Evolutionary conservation across 164 flowering plant genomes (phyloP), one percentile per base, ranked within the genome.

Genomic region (Annona squamosa): DNA sequence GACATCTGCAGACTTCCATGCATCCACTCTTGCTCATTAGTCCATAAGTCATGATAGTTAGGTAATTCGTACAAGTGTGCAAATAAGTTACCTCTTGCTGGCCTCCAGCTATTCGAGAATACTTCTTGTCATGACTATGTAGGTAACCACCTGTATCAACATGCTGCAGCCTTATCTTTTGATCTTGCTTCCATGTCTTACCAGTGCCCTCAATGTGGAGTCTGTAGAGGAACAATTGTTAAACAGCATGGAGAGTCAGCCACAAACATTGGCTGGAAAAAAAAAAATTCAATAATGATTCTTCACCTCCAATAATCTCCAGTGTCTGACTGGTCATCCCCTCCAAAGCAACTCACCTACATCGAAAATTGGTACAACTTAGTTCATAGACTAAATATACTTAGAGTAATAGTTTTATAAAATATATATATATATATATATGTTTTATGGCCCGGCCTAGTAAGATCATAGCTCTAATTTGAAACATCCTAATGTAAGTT

Each of bases 331-430:
- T 90, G 85, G 44, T 68, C 26, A 0, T 91, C 98, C 44, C 89
- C 86, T 71, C 99, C 99, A 84, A 87, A 96, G 88, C 99, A 92
- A 80, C 99, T 96, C 71, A 96, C 93, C 99, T 96, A 74, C 79
- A 86, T 26, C 77, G 13, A 2, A 26, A 26, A 26, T 26, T 26
- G 37, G 37, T 26, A 26, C 37, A 26, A 26, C 37, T 26, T 26
- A 26, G 37, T 26, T 26, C 37, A 26, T 26, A 26, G 37, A 26
- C 37, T 26, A 26, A 26, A 26, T 26, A 26, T 26, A 26, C 37
- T 26, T 26, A 26, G 37, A 26, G 37, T 26, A 26, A 26, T 26
- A 26, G 37, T 26, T 26, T 26, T 26, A 26, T 26, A 26, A 26
- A 26, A 26, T 26, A 26, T 26, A 26, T 26, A 26, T 26, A 26